A percentile compares a stretch with the other conserved stretches of the same genome.
These are phyloP conservation scores for Phascolomyces articulosus DNA, from an alignment of 371 early-diverging fungal genomes.

Conservation along the genomic window DNA sequence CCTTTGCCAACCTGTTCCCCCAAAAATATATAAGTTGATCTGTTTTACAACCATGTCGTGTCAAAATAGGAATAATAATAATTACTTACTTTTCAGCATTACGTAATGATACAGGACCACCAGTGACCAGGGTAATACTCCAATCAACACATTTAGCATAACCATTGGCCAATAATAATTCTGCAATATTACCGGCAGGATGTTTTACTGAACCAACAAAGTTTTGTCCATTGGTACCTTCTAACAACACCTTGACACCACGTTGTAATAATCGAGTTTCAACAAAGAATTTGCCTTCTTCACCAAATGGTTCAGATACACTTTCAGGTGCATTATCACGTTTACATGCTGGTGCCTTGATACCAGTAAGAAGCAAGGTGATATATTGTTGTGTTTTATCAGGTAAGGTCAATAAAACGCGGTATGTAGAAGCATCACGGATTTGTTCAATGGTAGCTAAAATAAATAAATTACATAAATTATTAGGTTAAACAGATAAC, in stretches of 20 bases:
- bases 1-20: constrained; percentile 57
- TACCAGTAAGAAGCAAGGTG: constrained; percentile 82
- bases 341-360: constrained; percentile 85
- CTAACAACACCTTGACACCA: constrained; percentile 85
- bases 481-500: too few species aligned
- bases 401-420: constrained; percentile 74
- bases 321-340: constrained; percentile 63
- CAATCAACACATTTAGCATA: constrained; percentile 90
- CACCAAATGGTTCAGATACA: constrained; percentile 87
- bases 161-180: constrained; percentile 81
- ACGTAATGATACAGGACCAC: constrained; percentile 73
- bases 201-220: constrained; percentile 83
- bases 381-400: constrained; percentile 67
- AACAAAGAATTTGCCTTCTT: constrained; percentile 92
- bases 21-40: too few species aligned
- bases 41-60: too few species aligned
- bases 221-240: constrained; percentile 63
- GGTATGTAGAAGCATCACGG: constrained; percentile 89
- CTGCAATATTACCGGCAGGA: constrained; percentile 93
- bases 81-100: constrained; percentile 68
- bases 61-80: too few species aligned
- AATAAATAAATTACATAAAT: not conserved
- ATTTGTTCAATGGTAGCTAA: constrained; percentile 90
- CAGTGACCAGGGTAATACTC: constrained; percentile 80
- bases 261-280: constrained; percentile 90